Evolutionary conservation across 1,139 yeast species (phyloP), one percentile per base, ranked within the genome.

Genomic region (Taphrina pruni): DNA sequence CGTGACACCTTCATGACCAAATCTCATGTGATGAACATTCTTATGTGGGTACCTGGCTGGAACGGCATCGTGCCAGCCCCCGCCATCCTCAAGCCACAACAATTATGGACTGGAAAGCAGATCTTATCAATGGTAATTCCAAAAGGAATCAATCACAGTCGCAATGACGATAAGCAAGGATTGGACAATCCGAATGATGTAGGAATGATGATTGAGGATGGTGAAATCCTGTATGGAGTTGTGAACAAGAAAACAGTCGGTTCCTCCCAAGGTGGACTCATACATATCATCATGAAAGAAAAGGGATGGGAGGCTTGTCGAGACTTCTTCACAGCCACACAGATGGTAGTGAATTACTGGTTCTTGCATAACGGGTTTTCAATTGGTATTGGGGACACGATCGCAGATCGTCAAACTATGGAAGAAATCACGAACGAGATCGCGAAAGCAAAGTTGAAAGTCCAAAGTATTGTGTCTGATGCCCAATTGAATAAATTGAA

Each of bases 311-410:
- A 86, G 72, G 86, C 88, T 7, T 91, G 97, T 83, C 95, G 97
- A 14, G 89, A 87, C 76, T 85, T 95, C 76, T 93, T 95, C 77
- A 92, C 97, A 78, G 89, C 91, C 73, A 86, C 94, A 72, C 99
- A 95, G 80, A 93, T 92, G 78, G 96, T 94, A 71, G 97, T 92
- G 60, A 95, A 95, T 79, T 95, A 85, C 79, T 95, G 99, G 99
- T 84, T 95, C 72, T 83, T 95, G 70, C 99, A 95, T 78, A 90
- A 90, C 76, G 98, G 99, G 70, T 95, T 95, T 81, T 92, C 98
- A 20, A 95, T 95, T 76, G 99, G 99, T 85, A 94, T 95, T 80
- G 99, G 99, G 84, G 99, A 95, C 81, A 95, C 99, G 3, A 94
- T 95, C 82, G 99, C 99, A 62, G 99, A 95, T 83, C 87, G 93